Evolutionary conservation across 2,329 filamentous ascomycete genomes (phyloP).

Genomic region (Phyllosticta citrichinensis): DNA sequence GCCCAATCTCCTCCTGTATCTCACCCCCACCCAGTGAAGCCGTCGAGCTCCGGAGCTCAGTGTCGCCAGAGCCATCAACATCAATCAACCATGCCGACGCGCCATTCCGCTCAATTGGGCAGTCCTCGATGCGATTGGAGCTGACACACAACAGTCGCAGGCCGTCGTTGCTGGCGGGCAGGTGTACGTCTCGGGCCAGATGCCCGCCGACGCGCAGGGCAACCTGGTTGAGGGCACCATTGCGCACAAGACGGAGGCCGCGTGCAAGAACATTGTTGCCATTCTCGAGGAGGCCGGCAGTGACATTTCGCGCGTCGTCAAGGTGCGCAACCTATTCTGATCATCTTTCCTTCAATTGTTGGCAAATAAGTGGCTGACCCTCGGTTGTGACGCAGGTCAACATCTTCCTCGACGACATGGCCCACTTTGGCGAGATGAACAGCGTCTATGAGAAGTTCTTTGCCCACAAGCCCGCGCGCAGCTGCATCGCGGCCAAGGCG

Average conservation of each 20-base stretch:
- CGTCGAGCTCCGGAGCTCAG: not conserved
- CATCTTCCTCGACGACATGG: constrained; percentile 88
- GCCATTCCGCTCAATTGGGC: not conserved
- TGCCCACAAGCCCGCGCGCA: constrained; percentile 72
- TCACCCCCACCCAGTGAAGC: not conserved
- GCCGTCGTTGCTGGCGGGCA: constrained; percentile 59
- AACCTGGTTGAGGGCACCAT: constrained; percentile 55
- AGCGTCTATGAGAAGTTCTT: constrained; percentile 75
- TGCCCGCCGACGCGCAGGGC: constrained; percentile 57
- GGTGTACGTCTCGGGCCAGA: constrained; percentile 66
- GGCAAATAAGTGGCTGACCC: not conserved
- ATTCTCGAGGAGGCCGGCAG: constrained; percentile 77
- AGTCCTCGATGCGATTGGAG: not conserved
- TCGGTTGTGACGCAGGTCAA: constrained; percentile 26
- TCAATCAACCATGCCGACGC: not conserved
- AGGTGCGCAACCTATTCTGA: constrained; percentile 41
- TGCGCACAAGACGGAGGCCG: constrained; percentile 58
- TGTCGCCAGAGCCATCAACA: not conserved
- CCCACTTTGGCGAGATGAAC: constrained; percentile 80
- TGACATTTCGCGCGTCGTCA: constrained; percentile 69
- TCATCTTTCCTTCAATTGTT: not conserved
- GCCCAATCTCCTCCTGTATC: not conserved
- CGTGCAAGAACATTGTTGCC: constrained; percentile 71
- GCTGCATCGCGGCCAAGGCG: constrained; percentile 82
- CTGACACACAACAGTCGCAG: constrained; percentile 29